phyloP scores from a whole-genome alignment of 805 yeast genomes.

The Lipomyces yamanashiensis region DNA sequence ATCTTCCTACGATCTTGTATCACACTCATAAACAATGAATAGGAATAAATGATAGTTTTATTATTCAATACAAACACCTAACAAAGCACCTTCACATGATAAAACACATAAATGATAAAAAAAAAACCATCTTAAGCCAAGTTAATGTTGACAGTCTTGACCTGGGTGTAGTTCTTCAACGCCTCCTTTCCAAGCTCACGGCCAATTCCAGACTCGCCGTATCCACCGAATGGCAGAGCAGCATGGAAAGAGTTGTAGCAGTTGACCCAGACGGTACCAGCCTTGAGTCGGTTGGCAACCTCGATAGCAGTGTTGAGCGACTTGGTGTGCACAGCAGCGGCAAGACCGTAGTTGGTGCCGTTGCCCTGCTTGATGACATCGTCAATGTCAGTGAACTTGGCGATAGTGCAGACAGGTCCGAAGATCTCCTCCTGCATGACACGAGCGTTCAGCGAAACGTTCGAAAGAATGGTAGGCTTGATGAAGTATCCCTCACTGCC shows the following conservation, averaged over 20 bases:
- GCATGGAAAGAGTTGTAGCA: slow-evolving; percentile 76
- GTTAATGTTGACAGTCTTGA: slow-evolving; percentile 78
- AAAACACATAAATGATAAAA: not conserved
- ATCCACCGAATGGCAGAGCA: slow-evolving; percentile 80
- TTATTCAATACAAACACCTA: not conserved
- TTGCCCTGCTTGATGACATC: slow-evolving; percentile 81
- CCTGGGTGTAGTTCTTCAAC: slow-evolving; percentile 69
- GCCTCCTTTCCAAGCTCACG: slow-evolving; percentile 81
- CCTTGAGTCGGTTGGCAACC: slow-evolving; percentile 72
- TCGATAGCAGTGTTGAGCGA: slow-evolving; percentile 75
- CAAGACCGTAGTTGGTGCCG: slow-evolving; percentile 81
- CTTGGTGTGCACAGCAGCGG: slow-evolving; percentile 86
- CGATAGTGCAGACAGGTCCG: slow-evolving; percentile 88
- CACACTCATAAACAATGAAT: no score
- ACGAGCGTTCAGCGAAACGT: slow-evolving; percentile 72
- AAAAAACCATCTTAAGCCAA: slow-evolving; percentile 42
- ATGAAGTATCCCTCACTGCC: slow-evolving; percentile 59
- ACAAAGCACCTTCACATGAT: not conserved
- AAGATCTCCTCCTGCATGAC: slow-evolving; percentile 90
- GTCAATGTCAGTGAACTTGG: slow-evolving; percentile 80
- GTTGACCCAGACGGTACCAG: slow-evolving; percentile 94
- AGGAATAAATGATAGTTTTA: not conserved
- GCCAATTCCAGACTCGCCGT: slow-evolving; percentile 78
- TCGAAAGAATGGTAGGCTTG: slow-evolving; percentile 82
- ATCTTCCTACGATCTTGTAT: no score